Evolutionary conservation across 2,329 filamentous ascomycete genomes (phyloP).

Genomic region (Elsinoe ampelina): DNA sequence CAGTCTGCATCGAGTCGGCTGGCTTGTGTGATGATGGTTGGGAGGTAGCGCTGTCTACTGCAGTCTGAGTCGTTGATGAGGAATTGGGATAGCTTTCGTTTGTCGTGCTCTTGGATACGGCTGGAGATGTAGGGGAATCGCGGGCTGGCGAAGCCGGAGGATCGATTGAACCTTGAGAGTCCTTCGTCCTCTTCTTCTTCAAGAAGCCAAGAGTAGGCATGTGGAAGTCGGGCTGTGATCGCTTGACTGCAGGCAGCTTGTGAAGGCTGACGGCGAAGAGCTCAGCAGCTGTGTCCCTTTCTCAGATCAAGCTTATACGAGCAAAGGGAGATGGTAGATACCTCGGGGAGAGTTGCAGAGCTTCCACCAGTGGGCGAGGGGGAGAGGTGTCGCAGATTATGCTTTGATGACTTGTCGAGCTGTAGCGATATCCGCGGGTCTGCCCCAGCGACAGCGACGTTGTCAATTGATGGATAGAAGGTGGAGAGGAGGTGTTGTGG

Average conservation of each 20-base stretch:
- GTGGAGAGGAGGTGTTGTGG: slow-evolving; percentile 2
- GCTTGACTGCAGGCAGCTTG: slow-evolving; percentile 12
- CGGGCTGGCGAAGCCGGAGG: slow-evolving; percentile 22
- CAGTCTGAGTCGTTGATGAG: slow-evolving; percentile 25
- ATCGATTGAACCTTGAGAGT: slow-evolving; percentile 53
- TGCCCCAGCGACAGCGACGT: slow-evolving; percentile 12
- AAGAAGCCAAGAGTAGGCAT: slow-evolving; percentile 96
- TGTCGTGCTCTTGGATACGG: slow-evolving; percentile 22
- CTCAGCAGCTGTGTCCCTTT: slow-evolving; percentile 7
- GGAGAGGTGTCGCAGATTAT: slow-evolving; percentile 14
- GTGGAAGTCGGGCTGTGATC: slow-evolving; percentile 19
- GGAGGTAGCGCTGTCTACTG: slow-evolving; percentile 28
- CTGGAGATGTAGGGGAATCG: slow-evolving; percentile 58
- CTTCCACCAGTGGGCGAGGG: slow-evolving; percentile 5
- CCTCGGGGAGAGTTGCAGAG: slow-evolving; percentile 11
- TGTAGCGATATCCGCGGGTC: slow-evolving; percentile 6
- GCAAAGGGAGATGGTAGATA: slow-evolving; percentile 11
- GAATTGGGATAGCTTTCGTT: slow-evolving; percentile 21
- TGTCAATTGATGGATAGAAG: slow-evolving; percentile 7
- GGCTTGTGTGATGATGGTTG: slow-evolving; percentile 27
- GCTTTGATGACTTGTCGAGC: slow-evolving; percentile 4
- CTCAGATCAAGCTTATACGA: slow-evolving; percentile 12
- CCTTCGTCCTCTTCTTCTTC: slow-evolving; percentile 98
- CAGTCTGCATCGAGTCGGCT: slow-evolving; percentile 34
- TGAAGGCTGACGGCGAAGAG: slow-evolving; percentile 1